Conservation (phyloP, 2,329 filamentous ascomycete genomes). For the Penicillium verrucosum region DNA sequence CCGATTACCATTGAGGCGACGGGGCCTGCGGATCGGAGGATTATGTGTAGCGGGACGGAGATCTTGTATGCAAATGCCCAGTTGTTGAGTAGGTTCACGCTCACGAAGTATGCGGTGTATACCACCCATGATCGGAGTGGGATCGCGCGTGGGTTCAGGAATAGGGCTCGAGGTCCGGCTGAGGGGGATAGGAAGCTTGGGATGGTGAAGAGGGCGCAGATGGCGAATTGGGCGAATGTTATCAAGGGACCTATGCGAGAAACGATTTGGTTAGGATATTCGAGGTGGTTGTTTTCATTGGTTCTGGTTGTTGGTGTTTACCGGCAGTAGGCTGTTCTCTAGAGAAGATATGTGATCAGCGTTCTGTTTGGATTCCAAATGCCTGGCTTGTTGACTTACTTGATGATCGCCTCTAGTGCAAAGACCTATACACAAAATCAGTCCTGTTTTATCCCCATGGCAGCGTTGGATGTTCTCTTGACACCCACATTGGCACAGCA, state of each 20-base stretch:
- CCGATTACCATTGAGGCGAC: constrained; percentile 95
- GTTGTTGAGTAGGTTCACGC: constrained; percentile 94
- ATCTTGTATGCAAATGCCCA: constrained; percentile 97
- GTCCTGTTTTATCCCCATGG: constrained; percentile 12
- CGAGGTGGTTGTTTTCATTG: background rate
- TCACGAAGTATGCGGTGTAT: constrained; percentile 87
- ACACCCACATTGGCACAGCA: constrained; percentile 83
- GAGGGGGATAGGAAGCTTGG: constrained; percentile 69
- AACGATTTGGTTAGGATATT: background rate
- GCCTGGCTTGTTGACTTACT: constrained; percentile 56
- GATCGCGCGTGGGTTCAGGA: constrained; percentile 72
- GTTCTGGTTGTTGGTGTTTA: constrained; percentile 37
- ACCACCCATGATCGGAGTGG: constrained; percentile 80
- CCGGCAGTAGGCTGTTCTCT: constrained; percentile 83
- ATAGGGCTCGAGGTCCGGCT: constrained; percentile 61
- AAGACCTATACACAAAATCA: constrained; percentile 64
- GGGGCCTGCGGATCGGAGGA: constrained; percentile 88
- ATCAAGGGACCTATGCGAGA: constrained; percentile 65
- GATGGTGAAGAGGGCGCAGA: constrained; percentile 75
- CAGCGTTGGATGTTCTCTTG: background rate
- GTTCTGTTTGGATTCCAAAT: background rate
- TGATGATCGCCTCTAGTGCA: constrained; percentile 89
- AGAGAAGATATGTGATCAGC: constrained; percentile 12
- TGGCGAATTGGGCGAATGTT: constrained; percentile 84
- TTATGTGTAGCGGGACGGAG: constrained; percentile 94